Evolutionary conservation across 2,329 filamentous ascomycete genomes (phyloP), one percentile per base, ranked within the genome.

Genomic region (Bipolaris bicolor): DNA sequence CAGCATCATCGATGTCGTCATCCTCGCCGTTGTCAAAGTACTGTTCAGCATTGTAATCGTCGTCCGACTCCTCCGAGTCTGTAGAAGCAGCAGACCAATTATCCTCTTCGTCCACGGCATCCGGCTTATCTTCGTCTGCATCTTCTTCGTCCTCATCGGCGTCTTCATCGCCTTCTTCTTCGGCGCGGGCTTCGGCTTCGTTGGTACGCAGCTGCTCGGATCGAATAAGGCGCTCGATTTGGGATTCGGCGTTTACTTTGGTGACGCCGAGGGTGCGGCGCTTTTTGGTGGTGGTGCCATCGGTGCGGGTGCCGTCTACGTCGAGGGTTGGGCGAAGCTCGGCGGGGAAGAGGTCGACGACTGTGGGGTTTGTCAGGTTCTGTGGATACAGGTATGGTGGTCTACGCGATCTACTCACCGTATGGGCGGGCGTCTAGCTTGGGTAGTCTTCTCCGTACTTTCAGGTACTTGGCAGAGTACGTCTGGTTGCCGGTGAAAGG

Each of bases 11-110:
- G 49, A 73, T 70, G 26, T 75, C 82, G 52, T 82, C 84, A 39
- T 80, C 84, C 31, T 81, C 83, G 37, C 78, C 76, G 34, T 76
- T 84, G 43, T 80, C 83, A 55, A 82, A 83, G 46, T 78, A 86
- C 52, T 83, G 84, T 49, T 84, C 86, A 6, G 86, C 86, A 52
- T 80, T 84, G 77, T 88, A 88, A 61, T 88, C 82, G 65, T 88
- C 86, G 1, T 83, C 86, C 63, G 88, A 84, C 65, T 88, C 88
- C 68, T 88, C 86, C 3, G 84, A 85, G 53, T 86, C 83, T 11
- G 86, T 85, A 43, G 86, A 84, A 22, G 84, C 83, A 43, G 66
- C 70, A 5, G 68, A 72, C 60, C 61, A 75, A 18, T 85, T 82
- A 60, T 85, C 87, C 52, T 86, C 83, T 55, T 85, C 83, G 51